These are phyloP conservation scores for Favolaschia claudopus DNA, from an alignment of 768 basidiomycete species.

Conservation along the genomic window DNA sequence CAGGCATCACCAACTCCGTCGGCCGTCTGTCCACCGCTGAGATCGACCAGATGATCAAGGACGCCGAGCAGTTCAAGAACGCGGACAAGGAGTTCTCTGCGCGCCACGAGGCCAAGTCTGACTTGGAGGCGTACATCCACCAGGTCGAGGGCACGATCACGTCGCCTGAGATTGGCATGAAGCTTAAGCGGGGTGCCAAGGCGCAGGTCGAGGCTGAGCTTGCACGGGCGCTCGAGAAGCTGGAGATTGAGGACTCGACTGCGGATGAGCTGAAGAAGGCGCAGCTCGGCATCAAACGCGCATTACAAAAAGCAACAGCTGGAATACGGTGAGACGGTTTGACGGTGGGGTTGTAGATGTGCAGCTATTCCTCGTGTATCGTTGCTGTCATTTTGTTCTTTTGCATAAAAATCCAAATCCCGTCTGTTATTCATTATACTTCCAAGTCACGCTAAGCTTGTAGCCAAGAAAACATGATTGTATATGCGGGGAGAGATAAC, in stretches of 20 bases:
- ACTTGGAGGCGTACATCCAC: slow-evolving; percentile 97
- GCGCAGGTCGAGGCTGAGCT: slow-evolving; percentile 96
- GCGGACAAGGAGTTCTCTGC: slow-evolving; percentile 98
- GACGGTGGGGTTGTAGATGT: slow-evolving; percentile 20
- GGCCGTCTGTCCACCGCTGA: slow-evolving; percentile 96
- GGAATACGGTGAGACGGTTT: slow-evolving; percentile 68
- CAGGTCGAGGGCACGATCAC: slow-evolving; percentile 97
- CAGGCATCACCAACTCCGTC: slow-evolving; percentile 98
- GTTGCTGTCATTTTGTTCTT: slow-evolving; percentile 26
- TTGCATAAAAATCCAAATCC: slow-evolving; percentile 26
- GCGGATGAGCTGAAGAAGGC: slow-evolving; percentile 96
- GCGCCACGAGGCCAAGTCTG: slow-evolving; percentile 97
- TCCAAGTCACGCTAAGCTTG: no score
- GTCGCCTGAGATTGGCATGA: slow-evolving; percentile 95
- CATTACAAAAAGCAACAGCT: slow-evolving; percentile 96
- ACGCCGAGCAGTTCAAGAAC: slow-evolving; percentile 96
- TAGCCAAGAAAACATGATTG: slow-evolving; percentile 8
- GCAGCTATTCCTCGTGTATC: slow-evolving; percentile 23
- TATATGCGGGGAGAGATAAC: neutral
- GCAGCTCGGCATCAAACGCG: slow-evolving; percentile 94
- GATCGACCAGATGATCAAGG: slow-evolving; percentile 99
- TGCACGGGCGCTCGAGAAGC: slow-evolving; percentile 96
- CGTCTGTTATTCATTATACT: slow-evolving; percentile 3
- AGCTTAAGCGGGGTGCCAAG: slow-evolving; percentile 98
- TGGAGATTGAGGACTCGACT: slow-evolving; percentile 95